phyloP scores from a whole-genome alignment of 768 basidiomycete genomes.

The Cubamyces lactineus region DNA sequence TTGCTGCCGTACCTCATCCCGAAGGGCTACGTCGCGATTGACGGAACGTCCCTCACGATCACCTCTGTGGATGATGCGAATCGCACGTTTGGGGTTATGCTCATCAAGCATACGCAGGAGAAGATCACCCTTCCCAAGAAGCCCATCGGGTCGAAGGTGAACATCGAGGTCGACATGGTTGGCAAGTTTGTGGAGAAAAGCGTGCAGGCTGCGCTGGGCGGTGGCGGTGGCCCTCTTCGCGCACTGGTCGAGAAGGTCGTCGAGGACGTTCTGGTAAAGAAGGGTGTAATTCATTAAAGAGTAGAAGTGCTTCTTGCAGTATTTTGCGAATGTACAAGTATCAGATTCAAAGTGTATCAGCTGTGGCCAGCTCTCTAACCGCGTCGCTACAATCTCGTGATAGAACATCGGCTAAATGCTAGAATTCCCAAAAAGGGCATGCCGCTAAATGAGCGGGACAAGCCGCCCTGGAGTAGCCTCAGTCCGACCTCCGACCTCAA shows the following conservation, averaged over 20 bases:
- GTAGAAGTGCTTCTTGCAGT: neutral
- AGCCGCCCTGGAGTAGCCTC: slow-evolving; percentile 22
- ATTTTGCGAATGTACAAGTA: neutral
- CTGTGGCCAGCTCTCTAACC: too few relatives aligned
- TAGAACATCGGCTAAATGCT: neutral
- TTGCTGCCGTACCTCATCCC: slow-evolving; percentile 83
- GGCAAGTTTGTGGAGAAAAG: slow-evolving; percentile 92
- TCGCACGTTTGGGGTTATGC: slow-evolving; percentile 84
- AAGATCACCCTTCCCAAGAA: slow-evolving; percentile 84
- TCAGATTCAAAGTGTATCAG: too few relatives aligned
- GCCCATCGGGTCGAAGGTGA: slow-evolving; percentile 77
- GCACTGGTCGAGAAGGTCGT: slow-evolving; percentile 61
- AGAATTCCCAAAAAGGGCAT: slow-evolving; percentile 12
- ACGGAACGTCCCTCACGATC: slow-evolving; percentile 92
- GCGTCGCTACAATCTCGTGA: neutral
- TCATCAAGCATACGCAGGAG: slow-evolving; percentile 91
- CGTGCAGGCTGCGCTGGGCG: slow-evolving; percentile 67
- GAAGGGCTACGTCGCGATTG: slow-evolving; percentile 94
- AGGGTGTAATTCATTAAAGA: slow-evolving; percentile 38
- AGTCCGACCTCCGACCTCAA: slow-evolving; percentile 22
- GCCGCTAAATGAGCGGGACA: slow-evolving; percentile 18
- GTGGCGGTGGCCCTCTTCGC: slow-evolving; percentile 49
- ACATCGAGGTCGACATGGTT: slow-evolving; percentile 95
- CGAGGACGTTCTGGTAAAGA: slow-evolving; percentile 52
- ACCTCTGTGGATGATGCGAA: slow-evolving; percentile 71